Percentiles rank a stretch among this genome's conserved stretches.
Conservation (phyloP, 371 early-diverging fungal species). For the Mucor mucedo region DNA sequence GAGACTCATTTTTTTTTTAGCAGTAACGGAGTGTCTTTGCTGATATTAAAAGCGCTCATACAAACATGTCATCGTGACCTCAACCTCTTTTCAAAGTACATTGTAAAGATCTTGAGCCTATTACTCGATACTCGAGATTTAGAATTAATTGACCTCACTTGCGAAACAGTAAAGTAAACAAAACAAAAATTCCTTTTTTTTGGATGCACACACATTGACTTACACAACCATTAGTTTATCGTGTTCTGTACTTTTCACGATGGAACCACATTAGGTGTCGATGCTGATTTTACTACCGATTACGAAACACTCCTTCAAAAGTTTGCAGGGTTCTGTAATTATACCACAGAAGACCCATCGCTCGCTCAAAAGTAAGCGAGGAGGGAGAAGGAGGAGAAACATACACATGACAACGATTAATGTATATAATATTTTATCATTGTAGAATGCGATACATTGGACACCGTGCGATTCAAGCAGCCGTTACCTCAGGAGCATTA, state of each 20-base stretch:
- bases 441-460: slow-evolving; percentile 53
- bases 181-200: not conserved
- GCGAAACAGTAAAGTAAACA: slow-evolving; percentile 55
- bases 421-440: not conserved
- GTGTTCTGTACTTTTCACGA: slow-evolving; percentile 69
- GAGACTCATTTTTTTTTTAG: no score
- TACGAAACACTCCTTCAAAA: slow-evolving; percentile 56
- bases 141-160: slow-evolving; percentile 57
- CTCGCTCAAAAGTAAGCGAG: slow-evolving; percentile 28
- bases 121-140: slow-evolving; percentile 62
- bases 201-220: not conserved
- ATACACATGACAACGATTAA: not conserved
- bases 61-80: slow-evolving; percentile 75
- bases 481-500: slow-evolving; percentile 58
- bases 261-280: slow-evolving; percentile 70
- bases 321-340: slow-evolving; percentile 64
- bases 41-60: slow-evolving; percentile 75
- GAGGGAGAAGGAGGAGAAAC: not conserved
- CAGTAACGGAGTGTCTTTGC: slow-evolving; percentile 56
- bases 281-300: slow-evolving; percentile 62
- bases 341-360: slow-evolving; percentile 43
- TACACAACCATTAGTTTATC: slow-evolving; percentile 56
- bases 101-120: slow-evolving; percentile 56
- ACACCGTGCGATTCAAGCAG: slow-evolving; percentile 58
- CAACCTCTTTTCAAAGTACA: slow-evolving; percentile 78